Evolutionary conservation across 257 asterid species (phyloP), one percentile per base, ranked within the genome.

Genomic region (Salvia splendens): DNA sequence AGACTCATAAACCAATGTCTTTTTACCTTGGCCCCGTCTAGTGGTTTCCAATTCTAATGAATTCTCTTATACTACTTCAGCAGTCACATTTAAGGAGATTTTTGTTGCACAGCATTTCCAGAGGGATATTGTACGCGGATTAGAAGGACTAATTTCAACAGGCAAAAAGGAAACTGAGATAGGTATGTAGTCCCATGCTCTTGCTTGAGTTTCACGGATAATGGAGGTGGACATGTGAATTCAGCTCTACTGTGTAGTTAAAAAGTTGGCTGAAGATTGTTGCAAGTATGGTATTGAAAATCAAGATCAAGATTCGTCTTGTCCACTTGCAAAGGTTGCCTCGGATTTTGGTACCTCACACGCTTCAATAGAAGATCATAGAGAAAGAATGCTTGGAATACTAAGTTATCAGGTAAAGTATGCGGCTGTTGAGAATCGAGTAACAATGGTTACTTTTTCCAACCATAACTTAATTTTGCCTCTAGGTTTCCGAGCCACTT

Each of bases 31-130:
- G 28, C 17, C 12, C 35, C 12, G 59, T 68, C 46, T 3, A 51
- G 75, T 61, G 69, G 71, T 75, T 72, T 71, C 67, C 58, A 76
- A 69, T 77, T 74, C 86, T 79, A 72, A 78, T 83, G 77, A 72
- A 66, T 77, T 78, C 74, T 77, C 65, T 61, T 65, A 79, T 75
- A 77, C 61, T 67, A 80, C 74, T 74, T 83, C 85, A 79, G 82
- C 85, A 47, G 84, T 77, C 78, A 78, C 77, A 79, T 83, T 81
- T 79, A 81, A 86, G 88, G 84, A 73, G 88, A 72, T 76, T 80
- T 79, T 86, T 85, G 83, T 78, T 85, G 78, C 80, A 75, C 99
- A 93, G 99, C 99, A 93, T 86, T 93, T 90, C 83, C 99, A 93
- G 92, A 85, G 85, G 77, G 97, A 90, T 81, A 85, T 93, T 56